Conservation (phyloP, 176 grass and related monocot species). For the Elaeis guineensis region DNA sequence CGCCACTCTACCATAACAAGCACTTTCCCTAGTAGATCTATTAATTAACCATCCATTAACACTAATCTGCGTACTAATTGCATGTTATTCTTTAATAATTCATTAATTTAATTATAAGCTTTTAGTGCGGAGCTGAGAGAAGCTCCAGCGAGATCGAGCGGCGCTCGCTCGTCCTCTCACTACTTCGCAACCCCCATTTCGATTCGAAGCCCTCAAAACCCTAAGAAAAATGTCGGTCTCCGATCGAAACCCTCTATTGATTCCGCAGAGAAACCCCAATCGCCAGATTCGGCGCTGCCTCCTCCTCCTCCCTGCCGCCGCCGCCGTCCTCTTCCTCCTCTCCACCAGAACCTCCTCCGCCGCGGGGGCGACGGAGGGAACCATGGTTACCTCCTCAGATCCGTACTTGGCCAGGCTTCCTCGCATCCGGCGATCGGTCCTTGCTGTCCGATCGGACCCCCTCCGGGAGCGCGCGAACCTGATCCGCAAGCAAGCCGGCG, state of each 20-base stretch:
- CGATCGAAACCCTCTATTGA: background rate
- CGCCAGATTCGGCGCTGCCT: background rate
- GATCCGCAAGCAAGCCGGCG: constrained; percentile 72
- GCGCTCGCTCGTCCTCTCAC: background rate
- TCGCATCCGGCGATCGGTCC: background rate
- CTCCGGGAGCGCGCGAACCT: constrained; percentile 38
- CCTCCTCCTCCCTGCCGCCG: background rate
- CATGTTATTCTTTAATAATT: too few species aligned
- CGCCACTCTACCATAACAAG: too few species aligned
- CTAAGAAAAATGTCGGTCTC: constrained; percentile 23
- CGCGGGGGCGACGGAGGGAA: background rate
- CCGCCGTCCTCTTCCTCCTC: constrained; percentile 10
- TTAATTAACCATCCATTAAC: too few species aligned
- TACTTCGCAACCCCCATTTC: background rate
- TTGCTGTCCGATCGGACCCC: constrained; percentile 34
- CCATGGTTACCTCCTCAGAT: background rate
- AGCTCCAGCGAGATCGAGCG: too few species aligned
- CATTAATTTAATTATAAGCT: too few species aligned
- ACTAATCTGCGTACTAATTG: too few species aligned
- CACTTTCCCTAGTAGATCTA: too few species aligned
- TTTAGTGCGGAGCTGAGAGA: too few species aligned
- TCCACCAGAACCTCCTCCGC: background rate
- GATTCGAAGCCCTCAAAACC: background rate
- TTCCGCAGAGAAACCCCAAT: background rate
- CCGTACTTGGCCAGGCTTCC: too few species aligned